A percentile compares a stretch with the other conserved stretches of the same genome.
Conservation (phyloP, 2,329 filamentous ascomycete genomes). For the Trichoderma semiorbis region DNA sequence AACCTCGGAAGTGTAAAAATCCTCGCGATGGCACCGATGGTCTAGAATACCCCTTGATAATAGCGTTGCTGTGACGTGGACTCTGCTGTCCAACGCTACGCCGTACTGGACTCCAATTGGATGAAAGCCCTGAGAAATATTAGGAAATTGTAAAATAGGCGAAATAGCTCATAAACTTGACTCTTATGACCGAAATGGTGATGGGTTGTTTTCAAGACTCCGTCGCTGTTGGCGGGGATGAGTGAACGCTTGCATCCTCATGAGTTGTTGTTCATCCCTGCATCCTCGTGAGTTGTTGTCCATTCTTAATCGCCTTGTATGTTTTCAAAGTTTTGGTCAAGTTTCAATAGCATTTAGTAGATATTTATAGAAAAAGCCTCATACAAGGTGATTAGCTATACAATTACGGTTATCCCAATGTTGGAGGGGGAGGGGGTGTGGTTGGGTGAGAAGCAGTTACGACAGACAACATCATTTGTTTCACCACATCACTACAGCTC, state of each 20-base stretch:
- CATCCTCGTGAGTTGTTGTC: no score
- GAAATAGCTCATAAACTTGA: background rate
- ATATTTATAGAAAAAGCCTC: no score
- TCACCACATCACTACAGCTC: background rate
- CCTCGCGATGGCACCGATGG: background rate
- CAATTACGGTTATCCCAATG: no score
- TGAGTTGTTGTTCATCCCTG: no score
- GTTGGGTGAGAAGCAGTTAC: background rate
- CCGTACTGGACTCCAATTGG: background rate
- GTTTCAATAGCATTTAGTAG: no score
- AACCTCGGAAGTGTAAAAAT: background rate
- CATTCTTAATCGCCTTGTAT: no score
- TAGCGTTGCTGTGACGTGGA: background rate
- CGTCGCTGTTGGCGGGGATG: background rate
- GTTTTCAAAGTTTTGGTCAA: no score
- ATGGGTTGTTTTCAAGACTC: background rate
- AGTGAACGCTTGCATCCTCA: background rate
- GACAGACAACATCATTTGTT: background rate
- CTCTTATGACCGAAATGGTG: background rate
- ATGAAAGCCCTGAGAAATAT: background rate
- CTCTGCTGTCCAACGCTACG: background rate
- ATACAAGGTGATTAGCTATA: no score
- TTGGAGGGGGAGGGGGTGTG: background rate
- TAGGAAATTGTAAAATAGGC: background rate
- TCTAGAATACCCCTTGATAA: background rate